A percentile compares a stretch with the other conserved stretches of the same genome.
Evolutionary conservation across 225 moss, liverwort and hornwort genomes (phyloP).

Genomic region (Pseudoscleropodium purum): DNA sequence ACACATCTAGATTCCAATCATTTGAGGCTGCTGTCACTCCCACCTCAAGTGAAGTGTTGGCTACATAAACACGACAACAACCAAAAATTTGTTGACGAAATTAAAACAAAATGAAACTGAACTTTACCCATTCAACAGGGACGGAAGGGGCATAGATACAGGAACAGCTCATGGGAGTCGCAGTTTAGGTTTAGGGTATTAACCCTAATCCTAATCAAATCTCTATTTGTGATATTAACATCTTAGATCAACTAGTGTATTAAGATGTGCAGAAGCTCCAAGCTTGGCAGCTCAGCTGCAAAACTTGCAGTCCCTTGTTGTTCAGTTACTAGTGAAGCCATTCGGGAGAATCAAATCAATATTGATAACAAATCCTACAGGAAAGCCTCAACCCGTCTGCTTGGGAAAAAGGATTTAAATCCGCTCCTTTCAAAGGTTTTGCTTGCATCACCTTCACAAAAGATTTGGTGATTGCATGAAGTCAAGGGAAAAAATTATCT

Average conservation of each 20-base stretch:
- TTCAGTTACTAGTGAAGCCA: neutral
- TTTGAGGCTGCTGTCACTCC: slow-evolving; percentile 1
- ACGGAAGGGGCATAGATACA: neutral
- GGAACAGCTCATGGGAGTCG: too few species aligned
- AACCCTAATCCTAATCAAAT: neutral
- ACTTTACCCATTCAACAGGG: neutral
- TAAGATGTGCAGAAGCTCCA: neutral
- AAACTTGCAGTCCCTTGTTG: neutral
- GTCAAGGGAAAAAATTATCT: rapidly evolving
- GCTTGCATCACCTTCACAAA: rapidly evolving
- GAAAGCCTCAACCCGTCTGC: neutral
- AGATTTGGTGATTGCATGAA: neutral
- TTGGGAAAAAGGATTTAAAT: neutral
- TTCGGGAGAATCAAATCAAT: neutral
- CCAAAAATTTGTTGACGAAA: neutral
- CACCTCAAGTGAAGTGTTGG: neutral
- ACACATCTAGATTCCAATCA: slow-evolving; percentile 19
- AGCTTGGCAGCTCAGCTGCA: neutral
- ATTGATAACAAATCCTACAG: neutral
- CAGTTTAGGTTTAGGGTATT: neutral
- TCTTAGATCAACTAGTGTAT: neutral
- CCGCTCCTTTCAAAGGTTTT: rapidly evolving
- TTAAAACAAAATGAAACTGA: neutral
- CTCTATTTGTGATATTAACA: neutral
- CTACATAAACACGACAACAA: neutral